Percentiles rank a stretch among this genome's conserved stretches.
Conservation (phyloP, 495 filamentous ascomycete species). For the Tuber magnatum region DNA sequence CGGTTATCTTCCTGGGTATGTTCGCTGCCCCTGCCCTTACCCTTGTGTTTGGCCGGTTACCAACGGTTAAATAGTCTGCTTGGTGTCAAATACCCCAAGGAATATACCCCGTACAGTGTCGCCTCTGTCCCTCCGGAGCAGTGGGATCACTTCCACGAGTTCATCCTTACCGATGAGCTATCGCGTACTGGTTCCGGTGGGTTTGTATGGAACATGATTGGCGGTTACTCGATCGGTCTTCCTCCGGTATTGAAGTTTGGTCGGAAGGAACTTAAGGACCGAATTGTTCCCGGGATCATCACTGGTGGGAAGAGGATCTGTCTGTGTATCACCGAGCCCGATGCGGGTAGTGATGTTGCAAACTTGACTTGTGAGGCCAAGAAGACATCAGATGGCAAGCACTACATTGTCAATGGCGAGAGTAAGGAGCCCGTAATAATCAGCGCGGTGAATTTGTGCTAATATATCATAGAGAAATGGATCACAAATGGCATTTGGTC, state of each 20-base stretch:
- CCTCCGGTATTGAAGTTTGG: conserved; percentile 89
- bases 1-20: conserved; percentile 74
- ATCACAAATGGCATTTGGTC: conserved; percentile 96
- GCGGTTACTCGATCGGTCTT: conserved; percentile 88
- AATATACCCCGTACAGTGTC: conserved; percentile 62
- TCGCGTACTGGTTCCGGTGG: conserved; percentile 82
- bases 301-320: conserved; percentile 94
- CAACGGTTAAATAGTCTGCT: conserved; percentile 48
- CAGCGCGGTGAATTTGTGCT: neutral
- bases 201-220: conserved; percentile 96
- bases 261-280: conserved; percentile 78
- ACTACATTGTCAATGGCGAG: conserved; percentile 98
- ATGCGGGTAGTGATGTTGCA: conserved; percentile 78
- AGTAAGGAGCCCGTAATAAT: conserved; percentile 41
- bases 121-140: conserved; percentile 74
- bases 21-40: neutral
- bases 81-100: conserved; percentile 66
- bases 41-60: neutral
- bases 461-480: conserved; percentile 64
- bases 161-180: conserved; percentile 88
- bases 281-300: conserved; percentile 74
- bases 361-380: conserved; percentile 93
- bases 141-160: conserved; percentile 98
- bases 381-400: conserved; percentile 86
- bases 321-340: conserved; percentile 74